phyloP scores from a whole-genome alignment of 2,329 filamentous ascomycete genomes.

The Ophiocordyceps camponoti-leonardi region DNA sequence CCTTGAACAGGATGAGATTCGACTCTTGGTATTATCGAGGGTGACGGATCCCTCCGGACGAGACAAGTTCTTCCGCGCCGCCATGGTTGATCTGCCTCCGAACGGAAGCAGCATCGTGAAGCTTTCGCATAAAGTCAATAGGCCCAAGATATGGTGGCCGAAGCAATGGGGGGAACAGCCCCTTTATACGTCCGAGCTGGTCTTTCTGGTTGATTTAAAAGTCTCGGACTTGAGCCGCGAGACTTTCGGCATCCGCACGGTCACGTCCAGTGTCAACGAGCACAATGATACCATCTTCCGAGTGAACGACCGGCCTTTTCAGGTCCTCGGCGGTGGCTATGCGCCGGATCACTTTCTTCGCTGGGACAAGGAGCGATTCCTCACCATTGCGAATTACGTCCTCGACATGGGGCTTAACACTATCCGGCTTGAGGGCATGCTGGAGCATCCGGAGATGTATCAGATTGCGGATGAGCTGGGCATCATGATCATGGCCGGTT shows the following conservation, averaged over 20 bases:
- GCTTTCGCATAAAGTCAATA: constrained; percentile 14
- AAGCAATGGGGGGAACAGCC: constrained; percentile 39
- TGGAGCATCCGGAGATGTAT: constrained; percentile 45
- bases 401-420: constrained; percentile 47
- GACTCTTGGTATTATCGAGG: constrained; percentile 15
- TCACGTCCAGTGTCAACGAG: constrained; percentile 30
- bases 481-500: constrained; percentile 43
- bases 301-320: constrained; percentile 39
- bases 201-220: constrained; percentile 11
- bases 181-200: constrained; percentile 22
- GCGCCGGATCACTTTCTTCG: constrained; percentile 43
- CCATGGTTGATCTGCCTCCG: constrained; percentile 19
- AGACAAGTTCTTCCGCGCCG: constrained; percentile 10
- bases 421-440: constrained; percentile 45
- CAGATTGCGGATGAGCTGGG: constrained; percentile 39
- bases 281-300: constrained; percentile 37
- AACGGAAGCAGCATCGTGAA: constrained; percentile 19
- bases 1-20: constrained; percentile 20
- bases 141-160: constrained; percentile 44
- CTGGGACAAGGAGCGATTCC: constrained; percentile 30
- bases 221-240: constrained; percentile 12
- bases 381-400: constrained; percentile 30
- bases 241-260: constrained; percentile 13
- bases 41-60: constrained; percentile 15
- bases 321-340: constrained; percentile 44